phyloP scores from a whole-genome alignment of 257 asterid genomes.

The Anisodus tanguticus region DNA sequence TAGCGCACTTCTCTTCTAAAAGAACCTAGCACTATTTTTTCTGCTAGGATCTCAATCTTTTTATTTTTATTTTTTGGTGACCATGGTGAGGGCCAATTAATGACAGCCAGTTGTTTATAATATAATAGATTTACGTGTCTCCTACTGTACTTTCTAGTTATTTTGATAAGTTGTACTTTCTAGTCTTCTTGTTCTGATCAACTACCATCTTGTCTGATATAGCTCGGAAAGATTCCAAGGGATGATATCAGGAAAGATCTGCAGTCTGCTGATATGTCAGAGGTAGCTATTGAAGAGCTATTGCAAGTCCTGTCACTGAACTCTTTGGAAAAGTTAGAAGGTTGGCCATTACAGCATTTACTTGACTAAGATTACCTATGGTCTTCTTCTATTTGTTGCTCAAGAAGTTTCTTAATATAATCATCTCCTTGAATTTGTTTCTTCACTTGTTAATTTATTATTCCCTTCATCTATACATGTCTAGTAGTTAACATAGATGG shows the following conservation, averaged over 20 bases:
- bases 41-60: neutral
- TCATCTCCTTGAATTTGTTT: conserved; percentile 1
- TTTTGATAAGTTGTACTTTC: neutral
- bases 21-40: neutral
- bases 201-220: conserved; percentile 30
- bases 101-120: neutral
- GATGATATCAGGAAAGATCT: conserved; percentile 88
- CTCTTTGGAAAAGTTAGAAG: conserved; percentile 87
- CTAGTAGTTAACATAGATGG: neutral
- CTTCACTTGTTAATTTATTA: neutral
- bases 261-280: conserved; percentile 77
- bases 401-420: neutral
- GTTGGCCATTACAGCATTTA: conserved; percentile 41
- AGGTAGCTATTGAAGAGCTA: conserved; percentile 84
- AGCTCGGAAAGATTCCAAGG: conserved; percentile 92
- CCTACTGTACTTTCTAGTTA: neutral
- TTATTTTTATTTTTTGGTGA: conserved; percentile 10
- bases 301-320: conserved; percentile 77
- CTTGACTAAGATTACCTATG: conserved; percentile 19
- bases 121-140: neutral
- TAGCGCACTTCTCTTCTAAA: neutral
- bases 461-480: conserved; percentile 1
- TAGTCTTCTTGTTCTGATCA: conserved; percentile 29
- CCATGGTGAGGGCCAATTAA: neutral
- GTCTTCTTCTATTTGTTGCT: conserved; percentile 1